Evolutionary conservation across 208 protist species (phyloP), one percentile per base, ranked within the genome.

Genomic region (Tritrichomonas foetus): DNA sequence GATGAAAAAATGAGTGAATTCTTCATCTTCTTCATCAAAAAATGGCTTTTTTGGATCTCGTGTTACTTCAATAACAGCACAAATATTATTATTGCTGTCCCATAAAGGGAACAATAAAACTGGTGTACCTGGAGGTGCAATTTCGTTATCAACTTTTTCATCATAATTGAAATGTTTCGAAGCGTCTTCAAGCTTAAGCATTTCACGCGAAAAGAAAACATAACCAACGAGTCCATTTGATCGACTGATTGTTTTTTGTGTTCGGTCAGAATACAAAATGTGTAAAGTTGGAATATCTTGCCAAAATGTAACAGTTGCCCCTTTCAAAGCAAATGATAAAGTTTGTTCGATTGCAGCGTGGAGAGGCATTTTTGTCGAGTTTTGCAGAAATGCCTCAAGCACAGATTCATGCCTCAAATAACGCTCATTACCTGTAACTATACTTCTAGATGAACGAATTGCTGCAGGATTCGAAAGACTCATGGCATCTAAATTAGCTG

Each of bases 271-370:
- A 89, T 89, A 89, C 33, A 89, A 50, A 27, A 57, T 9, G 39
- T 89, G 78, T 39, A 89, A 53, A 27, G 78, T 57, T 25, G 78
- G 78, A 39, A 89, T 89, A 89, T 89, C 78, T 47, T 89, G 78
- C 78, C 78, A 89, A 57, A 89, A 89, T 13, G 47, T 89, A 53
- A 89, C 78, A 27, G 41, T 61, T 39, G 41, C 41, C 8, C 47
- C 78, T 16, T 82, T 44, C 20, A 82, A 50, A 11, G 50, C 41
- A 53, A 39, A 20, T 3, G 41, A 47, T n/a, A 82, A 8, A n/a
- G 74, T 82, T 50, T 82, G 39, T 50, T 82, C 74, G 33, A 82
- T 1, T n/a, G 74, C 74, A n/a, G 33, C 33, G 27, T 82, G 74
- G 30, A 82, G 41, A 47, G 74, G 74, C 64, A 69, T 69, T n/a